Conservation (phyloP, 176 grass and related monocot species). For the Zoysia japonica region DNA sequence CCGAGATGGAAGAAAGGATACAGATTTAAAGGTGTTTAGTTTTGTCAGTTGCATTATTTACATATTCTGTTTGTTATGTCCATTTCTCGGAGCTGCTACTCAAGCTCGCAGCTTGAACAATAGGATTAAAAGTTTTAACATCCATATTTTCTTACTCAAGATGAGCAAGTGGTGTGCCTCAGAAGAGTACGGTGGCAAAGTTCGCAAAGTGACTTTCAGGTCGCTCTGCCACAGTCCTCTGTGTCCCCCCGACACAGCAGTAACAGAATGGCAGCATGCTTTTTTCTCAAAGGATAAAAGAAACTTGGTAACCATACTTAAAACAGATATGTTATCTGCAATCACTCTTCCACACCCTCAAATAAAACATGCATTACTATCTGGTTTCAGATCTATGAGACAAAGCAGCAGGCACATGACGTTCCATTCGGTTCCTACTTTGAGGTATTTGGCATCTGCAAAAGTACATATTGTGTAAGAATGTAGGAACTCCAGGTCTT, state of each 20-base stretch:
- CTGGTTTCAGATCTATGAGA: slow-evolving; percentile 78
- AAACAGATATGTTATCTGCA: slow-evolving; percentile 24
- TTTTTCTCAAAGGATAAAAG: slow-evolving; percentile 66
- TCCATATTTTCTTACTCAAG: slow-evolving; percentile 49
- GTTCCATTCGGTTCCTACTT: slow-evolving; percentile 98
- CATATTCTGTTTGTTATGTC: slow-evolving; percentile 25
- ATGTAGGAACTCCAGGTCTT: slow-evolving; percentile 11
- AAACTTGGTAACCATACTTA: slow-evolving; percentile 66
- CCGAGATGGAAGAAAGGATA: slow-evolving; percentile 73
- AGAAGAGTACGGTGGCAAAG: slow-evolving; percentile 65
- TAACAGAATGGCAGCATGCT: slow-evolving; percentile 79
- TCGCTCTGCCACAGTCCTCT: slow-evolving; percentile 89
- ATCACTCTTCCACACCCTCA: slow-evolving; percentile 17
- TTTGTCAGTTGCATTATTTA: slow-evolving; percentile 29
- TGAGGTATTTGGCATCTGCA: slow-evolving; percentile 63
- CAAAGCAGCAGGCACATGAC: slow-evolving; percentile 92
- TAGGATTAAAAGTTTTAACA: slow-evolving; percentile 21
- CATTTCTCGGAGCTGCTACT: slow-evolving; percentile 28
- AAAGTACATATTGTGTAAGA: neutral
- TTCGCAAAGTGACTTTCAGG: slow-evolving; percentile 84
- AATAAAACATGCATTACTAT: slow-evolving; percentile 28
- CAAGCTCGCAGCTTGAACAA: slow-evolving; percentile 30
- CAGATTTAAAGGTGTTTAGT: slow-evolving; percentile 68
- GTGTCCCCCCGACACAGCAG: slow-evolving; percentile 86
- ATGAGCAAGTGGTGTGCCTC: slow-evolving; percentile 65